Evolutionary conservation across 2,329 filamentous ascomycete genomes (phyloP).

Genomic region (Xylariales sp.): DNA sequence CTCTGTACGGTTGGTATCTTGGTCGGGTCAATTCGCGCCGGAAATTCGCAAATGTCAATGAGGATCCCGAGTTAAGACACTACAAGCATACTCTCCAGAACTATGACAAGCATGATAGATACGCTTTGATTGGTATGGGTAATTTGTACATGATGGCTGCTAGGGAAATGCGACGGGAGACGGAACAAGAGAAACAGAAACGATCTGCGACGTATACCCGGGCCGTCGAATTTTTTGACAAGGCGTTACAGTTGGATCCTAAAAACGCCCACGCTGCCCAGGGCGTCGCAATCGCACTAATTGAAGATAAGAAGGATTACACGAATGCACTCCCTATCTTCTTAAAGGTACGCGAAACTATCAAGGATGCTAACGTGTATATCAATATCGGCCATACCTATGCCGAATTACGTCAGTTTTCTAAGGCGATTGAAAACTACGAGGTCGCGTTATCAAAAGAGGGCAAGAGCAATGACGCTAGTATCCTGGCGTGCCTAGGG

Average conservation of each 20-base stretch:
- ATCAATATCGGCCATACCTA: constrained; percentile 96
- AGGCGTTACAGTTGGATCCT: constrained; percentile 92
- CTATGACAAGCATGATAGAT: constrained; percentile 97
- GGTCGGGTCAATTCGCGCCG: constrained; percentile 85
- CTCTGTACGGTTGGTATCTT: constrained; percentile 95
- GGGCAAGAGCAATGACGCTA: constrained; percentile 76
- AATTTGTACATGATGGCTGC: constrained; percentile 89
- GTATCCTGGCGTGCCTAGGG: constrained; percentile 85
- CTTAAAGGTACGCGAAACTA: constrained; percentile 87
- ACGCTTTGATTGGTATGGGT: constrained; percentile 95
- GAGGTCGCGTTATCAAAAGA: constrained; percentile 86
- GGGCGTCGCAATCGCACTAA: constrained; percentile 91
- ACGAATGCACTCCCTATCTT: constrained; percentile 86
- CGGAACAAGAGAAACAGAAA: constrained; percentile 91
- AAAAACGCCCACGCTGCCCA: constrained; percentile 97
- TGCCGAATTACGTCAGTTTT: constrained; percentile 88
- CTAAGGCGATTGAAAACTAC: constrained; percentile 94
- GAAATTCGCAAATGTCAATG: constrained; percentile 79
- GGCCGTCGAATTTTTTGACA: constrained; percentile 98
- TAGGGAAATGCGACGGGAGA: constrained; percentile 92
- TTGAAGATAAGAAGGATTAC: constrained; percentile 93
- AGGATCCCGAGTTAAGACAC: constrained; percentile 92
- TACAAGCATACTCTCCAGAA: constrained; percentile 96
- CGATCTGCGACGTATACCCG: constrained; percentile 87
- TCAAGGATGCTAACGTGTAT: constrained; percentile 88